Conservation (phyloP, 2,329 filamentous ascomycete genomes). For the Cercospora zeae-maydis region DNA sequence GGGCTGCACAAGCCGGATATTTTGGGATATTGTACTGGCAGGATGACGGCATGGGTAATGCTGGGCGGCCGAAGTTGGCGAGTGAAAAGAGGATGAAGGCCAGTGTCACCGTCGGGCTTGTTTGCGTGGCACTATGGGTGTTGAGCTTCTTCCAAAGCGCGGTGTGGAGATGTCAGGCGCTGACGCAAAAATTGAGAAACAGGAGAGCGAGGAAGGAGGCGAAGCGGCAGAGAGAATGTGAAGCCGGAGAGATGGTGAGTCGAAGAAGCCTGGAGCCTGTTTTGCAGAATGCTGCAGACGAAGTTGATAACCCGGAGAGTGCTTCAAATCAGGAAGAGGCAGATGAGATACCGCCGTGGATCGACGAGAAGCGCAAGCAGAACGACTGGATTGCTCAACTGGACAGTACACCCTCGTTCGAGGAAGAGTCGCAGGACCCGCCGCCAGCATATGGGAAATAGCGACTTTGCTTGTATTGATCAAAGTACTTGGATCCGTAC, state of each 20-base stretch:
- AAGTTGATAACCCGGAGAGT: background rate
- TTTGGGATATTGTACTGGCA: conserved; percentile 4
- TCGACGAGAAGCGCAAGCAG: conserved; percentile 9
- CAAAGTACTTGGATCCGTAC: background rate
- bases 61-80: background rate
- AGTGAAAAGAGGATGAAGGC: conserved; percentile 6
- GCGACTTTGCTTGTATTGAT: background rate
- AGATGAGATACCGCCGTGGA: background rate
- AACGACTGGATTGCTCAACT: background rate
- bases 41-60: background rate
- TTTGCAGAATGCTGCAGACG: background rate
- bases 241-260: background rate
- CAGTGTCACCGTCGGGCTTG: background rate
- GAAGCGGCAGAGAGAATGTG: background rate
- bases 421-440: background rate
- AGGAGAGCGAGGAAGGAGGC: background rate
- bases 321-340: background rate
- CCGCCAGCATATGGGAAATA: conserved; percentile 1
- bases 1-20: conserved; percentile 9
- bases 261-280: background rate
- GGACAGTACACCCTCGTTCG: background rate
- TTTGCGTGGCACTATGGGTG: conserved; percentile 4
- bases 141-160: conserved; percentile 6
- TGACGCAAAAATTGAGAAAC: conserved; percentile 1
- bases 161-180: conserved; percentile 11